Evolutionary conservation across 331 rosid genomes (phyloP).

Genomic region (Cydonia oblonga): DNA sequence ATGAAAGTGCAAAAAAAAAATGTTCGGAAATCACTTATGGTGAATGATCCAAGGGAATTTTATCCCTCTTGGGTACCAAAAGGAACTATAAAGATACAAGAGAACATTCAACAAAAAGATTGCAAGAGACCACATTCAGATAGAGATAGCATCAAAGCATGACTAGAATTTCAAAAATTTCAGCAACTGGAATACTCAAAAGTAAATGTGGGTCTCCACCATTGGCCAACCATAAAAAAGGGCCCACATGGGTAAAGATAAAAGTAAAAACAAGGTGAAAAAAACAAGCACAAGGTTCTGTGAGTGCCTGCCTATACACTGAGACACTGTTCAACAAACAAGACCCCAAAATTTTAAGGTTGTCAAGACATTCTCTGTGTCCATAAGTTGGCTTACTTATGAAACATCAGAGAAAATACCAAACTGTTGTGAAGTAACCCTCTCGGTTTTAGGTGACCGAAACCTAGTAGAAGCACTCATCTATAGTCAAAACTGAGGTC

Average conservation of each 20-base stretch:
- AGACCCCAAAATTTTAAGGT: conserved; percentile 52
- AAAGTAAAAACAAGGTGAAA: background rate
- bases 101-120: background rate
- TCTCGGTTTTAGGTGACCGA: conserved; percentile 34
- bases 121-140: background rate
- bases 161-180: conserved; percentile 1
- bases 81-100: background rate
- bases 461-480: conserved; percentile 45
- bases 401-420: conserved; percentile 15
- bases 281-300: background rate
- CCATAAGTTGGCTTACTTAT: conserved; percentile 17
- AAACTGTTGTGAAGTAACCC: conserved; percentile 11
- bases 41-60: background rate
- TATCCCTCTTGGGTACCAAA: background rate
- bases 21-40: too few species aligned
- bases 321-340: background rate
- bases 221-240: conserved; percentile 1
- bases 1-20: too few species aligned
- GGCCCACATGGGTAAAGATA: background rate
- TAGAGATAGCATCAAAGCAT: background rate
- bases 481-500: conserved; percentile 40
- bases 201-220: background rate
- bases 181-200: background rate
- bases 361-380: conserved; percentile 31
- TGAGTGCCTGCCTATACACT: conserved; percentile 10